Conservation (phyloP, 108 stramenopile species). For the Parietichytrium sp. region DNA sequence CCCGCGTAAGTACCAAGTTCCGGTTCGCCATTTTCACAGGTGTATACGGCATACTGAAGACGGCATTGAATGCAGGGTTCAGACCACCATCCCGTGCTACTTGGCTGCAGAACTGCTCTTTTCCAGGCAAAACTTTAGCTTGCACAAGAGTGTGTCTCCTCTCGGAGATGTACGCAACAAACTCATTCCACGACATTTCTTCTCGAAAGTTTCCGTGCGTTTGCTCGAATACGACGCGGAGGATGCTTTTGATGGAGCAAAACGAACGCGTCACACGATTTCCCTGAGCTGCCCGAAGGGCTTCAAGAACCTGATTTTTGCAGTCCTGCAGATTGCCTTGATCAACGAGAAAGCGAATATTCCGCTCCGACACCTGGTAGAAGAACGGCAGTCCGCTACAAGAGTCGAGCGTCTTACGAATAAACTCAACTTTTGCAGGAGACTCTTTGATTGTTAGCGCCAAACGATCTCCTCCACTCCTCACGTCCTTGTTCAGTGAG, state of each 20-base stretch:
- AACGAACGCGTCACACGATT: not conserved
- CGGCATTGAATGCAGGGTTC: not conserved
- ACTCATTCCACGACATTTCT: constrained; percentile 7
- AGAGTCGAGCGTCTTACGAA: not conserved
- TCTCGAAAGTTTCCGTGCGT: constrained; percentile 17
- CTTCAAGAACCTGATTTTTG: not conserved
- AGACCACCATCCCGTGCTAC: not conserved
- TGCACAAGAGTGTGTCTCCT: not conserved
- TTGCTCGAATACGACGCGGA: constrained; percentile 3
- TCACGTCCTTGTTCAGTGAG: too few species aligned
- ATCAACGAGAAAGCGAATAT: not conserved
- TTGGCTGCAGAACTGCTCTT: not conserved
- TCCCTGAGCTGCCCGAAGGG: not conserved
- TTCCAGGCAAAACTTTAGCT: not conserved
- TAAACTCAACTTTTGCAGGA: not conserved
- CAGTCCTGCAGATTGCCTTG: not conserved
- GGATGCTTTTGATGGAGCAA: not conserved
- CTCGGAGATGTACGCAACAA: not conserved
- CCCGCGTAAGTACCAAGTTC: not conserved
- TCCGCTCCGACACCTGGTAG: not conserved
- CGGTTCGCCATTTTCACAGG: not conserved
- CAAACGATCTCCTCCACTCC: not conserved
- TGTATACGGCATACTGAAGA: not conserved
- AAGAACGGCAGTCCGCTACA: not conserved
- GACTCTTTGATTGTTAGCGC: not conserved